Conservation (phyloP, 177 flowering plant species). For the Viscum album region DNA sequence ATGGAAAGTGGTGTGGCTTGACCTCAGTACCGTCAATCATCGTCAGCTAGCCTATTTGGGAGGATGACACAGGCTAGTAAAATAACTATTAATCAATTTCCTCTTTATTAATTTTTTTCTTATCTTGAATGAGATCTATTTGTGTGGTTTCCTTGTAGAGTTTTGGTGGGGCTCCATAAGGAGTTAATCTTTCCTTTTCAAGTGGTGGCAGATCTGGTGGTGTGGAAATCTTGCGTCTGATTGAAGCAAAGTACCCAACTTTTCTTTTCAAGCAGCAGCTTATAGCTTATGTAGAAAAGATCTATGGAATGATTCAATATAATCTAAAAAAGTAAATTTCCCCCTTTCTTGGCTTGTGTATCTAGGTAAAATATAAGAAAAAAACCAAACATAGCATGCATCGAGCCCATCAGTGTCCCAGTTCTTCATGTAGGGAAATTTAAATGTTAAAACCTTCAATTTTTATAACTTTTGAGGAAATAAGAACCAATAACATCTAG, state of each 20-base stretch:
- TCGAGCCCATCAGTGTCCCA: background rate
- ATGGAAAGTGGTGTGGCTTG: slow-evolving; percentile 94
- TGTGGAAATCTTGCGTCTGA: slow-evolving; percentile 72
- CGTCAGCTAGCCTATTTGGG: slow-evolving; percentile 78
- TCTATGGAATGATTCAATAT: slow-evolving; percentile 96
- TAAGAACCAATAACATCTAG: slow-evolving; percentile 92
- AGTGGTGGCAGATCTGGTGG: slow-evolving; percentile 59
- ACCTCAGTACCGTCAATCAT: slow-evolving; percentile 71
- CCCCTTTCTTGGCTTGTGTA: slow-evolving; percentile 86
- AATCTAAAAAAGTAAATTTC: slow-evolving; percentile 93
- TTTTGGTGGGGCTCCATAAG: slow-evolving; percentile 82
- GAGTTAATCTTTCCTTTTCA: slow-evolving; percentile 61
- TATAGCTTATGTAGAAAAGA: slow-evolving; percentile 96
- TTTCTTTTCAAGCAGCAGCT: slow-evolving; percentile 97
- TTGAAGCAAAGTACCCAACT: slow-evolving; percentile 98
- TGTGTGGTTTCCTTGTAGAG: slow-evolving; percentile 35
- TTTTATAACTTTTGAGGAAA: background rate
- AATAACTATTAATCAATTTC: background rate
- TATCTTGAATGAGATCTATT: background rate
- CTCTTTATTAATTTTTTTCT: background rate
- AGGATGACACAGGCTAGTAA: slow-evolving; percentile 77
- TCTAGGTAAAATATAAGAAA: slow-evolving; percentile 49
- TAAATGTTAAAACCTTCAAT: background rate
- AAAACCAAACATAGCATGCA: background rate
- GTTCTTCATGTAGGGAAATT: background rate